Evolutionary conservation across 352 stramenopile genomes (phyloP), one percentile per base, ranked within the genome.

Genomic region (Phytophthora sojae): DNA sequence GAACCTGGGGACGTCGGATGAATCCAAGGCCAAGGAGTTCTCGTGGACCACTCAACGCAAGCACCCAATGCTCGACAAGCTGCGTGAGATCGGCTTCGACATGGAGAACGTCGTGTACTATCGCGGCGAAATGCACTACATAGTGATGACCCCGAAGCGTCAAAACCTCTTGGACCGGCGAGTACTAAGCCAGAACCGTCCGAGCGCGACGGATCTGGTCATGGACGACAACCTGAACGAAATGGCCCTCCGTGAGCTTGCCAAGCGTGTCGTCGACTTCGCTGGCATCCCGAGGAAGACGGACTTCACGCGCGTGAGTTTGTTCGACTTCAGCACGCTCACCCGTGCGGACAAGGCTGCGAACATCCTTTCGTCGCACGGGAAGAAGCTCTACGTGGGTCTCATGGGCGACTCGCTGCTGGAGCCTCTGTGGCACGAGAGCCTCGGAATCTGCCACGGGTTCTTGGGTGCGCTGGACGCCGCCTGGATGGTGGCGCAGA

Each of bases 61-160:
- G 69, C 81, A 92, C 57, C 67, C 78, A 23, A 80, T 94, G 71
- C 89, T 94, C 32, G 82, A 80, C 51, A 85, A 90, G 67, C 76
- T 94, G 64, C 79, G 78, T 35, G 82, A 82, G 4, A 63, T 79
- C 19, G 85, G 82, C 21, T 67, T 94, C 23, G 83, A 92, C 54
- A 51, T 93, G 6, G 88, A 95, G 69, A 93, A 93, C 61, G 71
- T 92, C 42, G 83, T 94, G 64, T 95, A 95, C 67, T 93, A 94
- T 69, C 83, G 85, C 15, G 88, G 87, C 23, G 84, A 91, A 57
- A 92, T 92, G 76, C 88, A 95, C 73, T 95, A 95, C 70, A 64
- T 95, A 11, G 88, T 95, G 19, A 93, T 93, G 82, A 94, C 88
- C 2, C 82, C 86, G 6, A 91, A 90, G 64, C 81, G 80, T 2